Evolutionary conservation across 2,329 filamentous ascomycete species (phyloP).

Genomic region (Drechmeria coniospora): DNA sequence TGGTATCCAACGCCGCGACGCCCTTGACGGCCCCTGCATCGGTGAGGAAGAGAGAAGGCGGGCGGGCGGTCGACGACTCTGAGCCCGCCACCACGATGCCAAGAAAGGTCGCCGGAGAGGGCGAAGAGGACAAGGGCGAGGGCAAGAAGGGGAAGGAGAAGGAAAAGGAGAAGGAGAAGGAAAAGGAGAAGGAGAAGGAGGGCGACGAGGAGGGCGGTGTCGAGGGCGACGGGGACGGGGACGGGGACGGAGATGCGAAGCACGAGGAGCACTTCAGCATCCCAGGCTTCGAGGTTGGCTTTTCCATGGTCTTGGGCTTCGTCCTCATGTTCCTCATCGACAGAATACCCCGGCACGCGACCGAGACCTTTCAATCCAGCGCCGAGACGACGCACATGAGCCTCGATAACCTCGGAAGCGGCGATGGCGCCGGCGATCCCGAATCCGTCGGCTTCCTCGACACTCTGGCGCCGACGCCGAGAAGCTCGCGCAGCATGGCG

Average conservation of each 20-base stretch:
- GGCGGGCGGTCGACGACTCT: background rate
- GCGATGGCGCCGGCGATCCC: conserved; percentile 33
- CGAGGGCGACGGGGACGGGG: too few species aligned
- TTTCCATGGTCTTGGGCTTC: conserved; percentile 78
- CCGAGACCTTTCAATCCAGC: conserved; percentile 45
- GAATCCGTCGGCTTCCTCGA: conserved; percentile 44
- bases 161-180: too few species aligned
- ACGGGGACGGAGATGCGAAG: conserved; percentile 16
- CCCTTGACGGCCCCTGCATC: background rate
- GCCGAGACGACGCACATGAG: conserved; percentile 73
- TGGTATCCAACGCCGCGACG: too few species aligned
- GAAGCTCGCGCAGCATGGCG: conserved; percentile 50
- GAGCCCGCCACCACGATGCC: conserved; percentile 1
- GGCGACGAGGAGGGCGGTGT: too few species aligned
- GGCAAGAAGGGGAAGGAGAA: too few species aligned
- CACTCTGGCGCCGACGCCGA: conserved; percentile 39
- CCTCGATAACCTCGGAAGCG: conserved; percentile 59
- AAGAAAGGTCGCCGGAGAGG: conserved; percentile 13
- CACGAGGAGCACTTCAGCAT: conserved; percentile 20
- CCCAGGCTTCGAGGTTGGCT: conserved; percentile 65
- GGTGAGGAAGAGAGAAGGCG: background rate
- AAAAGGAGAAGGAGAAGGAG: too few species aligned
- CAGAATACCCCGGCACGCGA: conserved; percentile 59
- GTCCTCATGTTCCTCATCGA: conserved; percentile 96
- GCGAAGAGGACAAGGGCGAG: conserved; percentile 12